Conservation (phyloP, 2,329 filamentous ascomycete species). For the Onygenales sp. region DNA sequence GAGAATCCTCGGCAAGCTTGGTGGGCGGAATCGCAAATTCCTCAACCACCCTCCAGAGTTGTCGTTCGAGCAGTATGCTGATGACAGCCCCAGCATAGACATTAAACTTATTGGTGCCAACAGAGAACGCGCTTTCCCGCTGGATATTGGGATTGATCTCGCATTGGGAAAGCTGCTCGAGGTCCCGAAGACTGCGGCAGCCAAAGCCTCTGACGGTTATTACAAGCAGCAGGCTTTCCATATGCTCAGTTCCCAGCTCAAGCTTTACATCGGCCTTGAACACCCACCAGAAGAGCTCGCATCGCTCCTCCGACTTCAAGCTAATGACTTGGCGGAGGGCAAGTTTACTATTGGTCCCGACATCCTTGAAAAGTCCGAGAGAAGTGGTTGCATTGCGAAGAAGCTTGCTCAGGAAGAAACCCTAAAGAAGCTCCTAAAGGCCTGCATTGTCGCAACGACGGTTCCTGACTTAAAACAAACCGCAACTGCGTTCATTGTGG, state of each 20-base stretch:
- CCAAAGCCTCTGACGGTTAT: constrained; percentile 61
- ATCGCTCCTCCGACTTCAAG: constrained; percentile 74
- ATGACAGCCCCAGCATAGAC: constrained; percentile 81
- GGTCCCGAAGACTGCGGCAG: constrained; percentile 51
- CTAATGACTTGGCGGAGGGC: constrained; percentile 67
- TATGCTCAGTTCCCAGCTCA: constrained; percentile 78
- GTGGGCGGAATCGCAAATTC: constrained; percentile 90
- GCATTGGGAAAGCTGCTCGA: constrained; percentile 86
- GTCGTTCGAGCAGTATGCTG: constrained; percentile 72
- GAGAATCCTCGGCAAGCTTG: constrained; percentile 91
- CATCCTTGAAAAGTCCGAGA: constrained; percentile 64
- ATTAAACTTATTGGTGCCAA: constrained; percentile 82
- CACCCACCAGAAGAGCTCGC: constrained; percentile 82
- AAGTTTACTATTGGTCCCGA: constrained; percentile 62
- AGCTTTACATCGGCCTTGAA: constrained; percentile 81
- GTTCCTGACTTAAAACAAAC: constrained; percentile 70
- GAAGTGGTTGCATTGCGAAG: constrained; percentile 75
- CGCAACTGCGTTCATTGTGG: constrained; percentile 64
- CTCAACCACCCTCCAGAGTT: constrained; percentile 83
- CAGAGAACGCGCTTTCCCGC: constrained; percentile 77
- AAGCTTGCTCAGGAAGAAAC: constrained; percentile 73
- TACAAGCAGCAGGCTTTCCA: constrained; percentile 93
- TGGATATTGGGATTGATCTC: constrained; percentile 75
- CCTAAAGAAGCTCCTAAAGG: constrained; percentile 80
- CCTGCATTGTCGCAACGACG: constrained; percentile 75